Conservation (phyloP, 331 rosid genomes). For the Spiraea crenata region DNA sequence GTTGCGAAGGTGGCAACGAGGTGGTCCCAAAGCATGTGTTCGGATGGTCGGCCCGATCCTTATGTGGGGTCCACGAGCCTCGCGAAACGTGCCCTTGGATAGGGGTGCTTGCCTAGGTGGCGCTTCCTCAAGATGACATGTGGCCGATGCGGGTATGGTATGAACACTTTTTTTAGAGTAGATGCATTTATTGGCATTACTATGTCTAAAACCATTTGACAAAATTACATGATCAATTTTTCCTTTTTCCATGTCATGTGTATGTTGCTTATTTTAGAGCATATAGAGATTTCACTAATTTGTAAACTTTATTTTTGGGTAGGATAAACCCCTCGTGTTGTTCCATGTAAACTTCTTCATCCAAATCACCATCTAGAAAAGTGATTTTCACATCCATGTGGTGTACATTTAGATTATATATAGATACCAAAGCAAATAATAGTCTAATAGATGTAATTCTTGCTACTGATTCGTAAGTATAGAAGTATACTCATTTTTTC, state of each 20-base stretch:
- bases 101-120: too few species aligned
- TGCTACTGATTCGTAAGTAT: neutral
- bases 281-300: neutral
- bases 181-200: neutral
- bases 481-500: neutral
- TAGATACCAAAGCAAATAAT: neutral
- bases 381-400: neutral
- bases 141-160: too few species aligned
- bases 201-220: neutral
- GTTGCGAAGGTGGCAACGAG: too few species aligned
- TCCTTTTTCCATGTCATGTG: neutral
- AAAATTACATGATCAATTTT: neutral
- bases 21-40: too few species aligned
- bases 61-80: too few species aligned
- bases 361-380: neutral
- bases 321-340: neutral
- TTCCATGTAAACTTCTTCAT: neutral
- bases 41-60: too few species aligned
- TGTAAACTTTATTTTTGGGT: neutral
- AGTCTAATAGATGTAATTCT: neutral
- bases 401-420: neutral
- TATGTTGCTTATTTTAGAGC: neutral
- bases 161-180: constrained; percentile 8
- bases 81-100: too few species aligned
- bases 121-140: too few species aligned